These are phyloP conservation scores for Vanrija sp. DNA, from an alignment of 1,284 basidiomycete genomes.

Conservation along the genomic window DNA sequence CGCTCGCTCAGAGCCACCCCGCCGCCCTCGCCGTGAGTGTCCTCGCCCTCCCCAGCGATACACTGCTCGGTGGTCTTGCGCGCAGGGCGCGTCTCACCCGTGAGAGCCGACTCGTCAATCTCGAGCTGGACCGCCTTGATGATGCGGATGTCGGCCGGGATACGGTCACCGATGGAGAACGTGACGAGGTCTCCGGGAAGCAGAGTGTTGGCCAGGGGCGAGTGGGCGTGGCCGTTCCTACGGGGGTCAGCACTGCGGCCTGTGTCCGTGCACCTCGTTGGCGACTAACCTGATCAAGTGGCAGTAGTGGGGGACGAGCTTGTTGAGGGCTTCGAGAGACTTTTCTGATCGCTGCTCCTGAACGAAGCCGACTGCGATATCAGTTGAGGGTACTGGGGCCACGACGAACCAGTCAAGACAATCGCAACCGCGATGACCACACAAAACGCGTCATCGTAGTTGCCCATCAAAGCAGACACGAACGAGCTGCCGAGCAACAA, in stretches of 20 bases:
- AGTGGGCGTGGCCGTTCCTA: slow-evolving; percentile 68
- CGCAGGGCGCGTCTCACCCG: slow-evolving; percentile 84
- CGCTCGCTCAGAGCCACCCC: slow-evolving; percentile 74
- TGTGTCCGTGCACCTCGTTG: not conserved
- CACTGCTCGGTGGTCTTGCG: slow-evolving; percentile 64
- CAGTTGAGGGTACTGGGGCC: not conserved
- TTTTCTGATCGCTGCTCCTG: slow-evolving; percentile 94
- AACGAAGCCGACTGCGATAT: slow-evolving; percentile 76
- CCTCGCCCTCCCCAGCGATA: slow-evolving; percentile 44
- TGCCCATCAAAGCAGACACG: slow-evolving; percentile 85
- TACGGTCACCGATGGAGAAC: slow-evolving; percentile 80
- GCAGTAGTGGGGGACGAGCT: slow-evolving; percentile 93
- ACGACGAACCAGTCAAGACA: slow-evolving; percentile 73
- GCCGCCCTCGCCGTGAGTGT: slow-evolving; percentile 54
- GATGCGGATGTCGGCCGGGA: slow-evolving; percentile 88
- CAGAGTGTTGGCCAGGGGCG: slow-evolving; percentile 85
- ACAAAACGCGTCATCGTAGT: slow-evolving; percentile 88
- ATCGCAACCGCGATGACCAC: slow-evolving; percentile 92
- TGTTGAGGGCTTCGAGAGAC: slow-evolving; percentile 89
- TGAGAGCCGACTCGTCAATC: slow-evolving; percentile 86
- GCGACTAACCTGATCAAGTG: slow-evolving; percentile 70
- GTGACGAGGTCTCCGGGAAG: slow-evolving; percentile 91
- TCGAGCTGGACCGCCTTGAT: slow-evolving; percentile 76
- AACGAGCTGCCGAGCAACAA: slow-evolving; percentile 81
- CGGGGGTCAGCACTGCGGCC: slow-evolving; percentile 26